Evolutionary conservation across 495 filamentous ascomycete genomes (phyloP), one percentile per base, ranked within the genome.

Genomic region (Penicillium longicatenatum): DNA sequence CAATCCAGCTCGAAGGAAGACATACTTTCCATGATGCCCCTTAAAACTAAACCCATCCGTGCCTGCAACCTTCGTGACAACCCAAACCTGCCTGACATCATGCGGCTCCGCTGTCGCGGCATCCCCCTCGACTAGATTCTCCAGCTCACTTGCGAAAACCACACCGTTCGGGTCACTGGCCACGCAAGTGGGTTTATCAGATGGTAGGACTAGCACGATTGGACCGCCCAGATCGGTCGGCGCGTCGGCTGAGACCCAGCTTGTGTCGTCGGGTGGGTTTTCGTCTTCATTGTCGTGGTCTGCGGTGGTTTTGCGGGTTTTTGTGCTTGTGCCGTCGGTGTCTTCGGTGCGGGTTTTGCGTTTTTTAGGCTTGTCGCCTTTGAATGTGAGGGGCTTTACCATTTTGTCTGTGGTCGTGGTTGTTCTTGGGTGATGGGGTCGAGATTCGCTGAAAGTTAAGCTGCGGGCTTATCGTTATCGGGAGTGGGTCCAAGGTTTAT

Each of bases 351-450:
- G 62, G 74, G 73, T 60, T 76, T 96, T 98, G 69, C 92, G 84
- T 73, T 97, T 98, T 71, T 95, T 98, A 22, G 85, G 75, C 74
- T 93, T 97, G 73, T 98, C 95, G 78, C 94, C 94, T 78, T 98
- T 98, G 79, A 98, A 98, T 37, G 83, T 79, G 44, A 98, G 80
- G 44, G 93, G 83, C 71, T 95, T 97, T 51, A 96, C 79, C 83
- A 85, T 83, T 58, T 57, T 70, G 37, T 6, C 16, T 39, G 37
- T 20, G 45, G 6, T 16, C 3, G 16, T 16, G 5, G 24, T 24
- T 29, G 39, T 17, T 11, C 16, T 11, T 10, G 46, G 52, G 46
- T 54, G 12, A 33, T 31, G 57, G 22, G n/a, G 26, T 26, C 26
- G 26, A 26, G 26, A 6, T 26, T 4, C 24, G 31, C 9, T 12